Percentiles rank a stretch among this genome's conserved stretches.
phyloP scores from a whole-genome alignment of 2,329 filamentous ascomycete species.

The Westerdykella ornata region DNA sequence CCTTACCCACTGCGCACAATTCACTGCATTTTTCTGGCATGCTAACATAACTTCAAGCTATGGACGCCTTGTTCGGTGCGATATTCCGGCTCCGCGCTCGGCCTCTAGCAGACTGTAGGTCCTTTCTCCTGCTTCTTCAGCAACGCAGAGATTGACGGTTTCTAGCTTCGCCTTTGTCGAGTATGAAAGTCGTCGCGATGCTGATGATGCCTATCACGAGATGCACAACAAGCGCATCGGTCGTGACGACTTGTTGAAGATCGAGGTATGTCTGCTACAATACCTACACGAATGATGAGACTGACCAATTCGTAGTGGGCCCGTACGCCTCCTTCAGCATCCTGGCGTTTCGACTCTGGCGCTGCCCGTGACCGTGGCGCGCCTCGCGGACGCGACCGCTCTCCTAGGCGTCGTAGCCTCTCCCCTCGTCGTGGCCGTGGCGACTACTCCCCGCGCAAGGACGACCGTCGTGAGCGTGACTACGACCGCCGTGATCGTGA shows the following conservation, averaged over 20 bases:
- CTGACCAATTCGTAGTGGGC: slow-evolving; percentile 67
- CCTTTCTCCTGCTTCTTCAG: background rate
- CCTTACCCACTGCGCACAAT: slow-evolving; percentile 30
- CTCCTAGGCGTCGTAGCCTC: slow-evolving; percentile 43
- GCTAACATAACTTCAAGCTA: slow-evolving; percentile 62
- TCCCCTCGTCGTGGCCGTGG: slow-evolving; percentile 52
- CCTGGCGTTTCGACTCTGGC: slow-evolving; percentile 95
- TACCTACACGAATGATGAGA: background rate
- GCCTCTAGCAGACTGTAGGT: slow-evolving; percentile 93
- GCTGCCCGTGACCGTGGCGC: slow-evolving; percentile 67
- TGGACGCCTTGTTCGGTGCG: slow-evolving; percentile 93
- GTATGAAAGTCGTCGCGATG: slow-evolving; percentile 96
- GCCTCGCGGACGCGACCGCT: slow-evolving; percentile 57
- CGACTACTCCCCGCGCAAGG: slow-evolving; percentile 82
- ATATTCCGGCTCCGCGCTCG: slow-evolving; percentile 92
- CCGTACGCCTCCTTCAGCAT: slow-evolving; percentile 92
- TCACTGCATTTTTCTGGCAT: slow-evolving; percentile 19
- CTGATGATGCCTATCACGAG: slow-evolving; percentile 97
- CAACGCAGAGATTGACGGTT: slow-evolving; percentile 12
- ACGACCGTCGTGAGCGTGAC: slow-evolving; percentile 75
- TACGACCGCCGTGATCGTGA: slow-evolving; percentile 64
- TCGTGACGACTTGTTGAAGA: slow-evolving; percentile 91
- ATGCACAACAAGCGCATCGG: slow-evolving; percentile 99
- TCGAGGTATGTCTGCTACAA: slow-evolving; percentile 63
- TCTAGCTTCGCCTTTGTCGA: slow-evolving; percentile 92